phyloP scores from a whole-genome alignment of 371 early-diverging fungal species.

The Mortierella sp. region DNA sequence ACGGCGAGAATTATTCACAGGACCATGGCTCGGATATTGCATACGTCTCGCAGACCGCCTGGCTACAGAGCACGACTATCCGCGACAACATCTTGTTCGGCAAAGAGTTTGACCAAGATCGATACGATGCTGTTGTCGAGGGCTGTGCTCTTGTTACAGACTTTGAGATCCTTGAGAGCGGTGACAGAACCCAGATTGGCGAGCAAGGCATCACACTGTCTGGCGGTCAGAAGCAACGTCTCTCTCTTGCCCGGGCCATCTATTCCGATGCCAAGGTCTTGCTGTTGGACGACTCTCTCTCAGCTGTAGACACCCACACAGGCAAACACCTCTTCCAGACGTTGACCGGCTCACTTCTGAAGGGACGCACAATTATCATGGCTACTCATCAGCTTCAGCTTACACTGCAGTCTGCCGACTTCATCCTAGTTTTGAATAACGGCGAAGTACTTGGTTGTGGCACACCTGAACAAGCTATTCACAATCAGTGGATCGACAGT shows the following conservation, averaged over 20 bases:
- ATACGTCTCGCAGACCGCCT: constrained; percentile 90
- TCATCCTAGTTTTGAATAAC: constrained; percentile 71
- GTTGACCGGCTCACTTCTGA: constrained; percentile 75
- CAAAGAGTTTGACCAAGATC: constrained; percentile 73
- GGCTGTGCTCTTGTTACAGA: constrained; percentile 73
- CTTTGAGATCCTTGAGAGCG: constrained; percentile 77
- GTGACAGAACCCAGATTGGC: constrained; percentile 93
- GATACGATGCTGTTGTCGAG: constrained; percentile 70
- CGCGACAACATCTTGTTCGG: constrained; percentile 96
- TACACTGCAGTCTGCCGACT: constrained; percentile 71
- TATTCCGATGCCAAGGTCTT: constrained; percentile 89
- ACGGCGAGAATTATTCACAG: constrained; percentile 83
- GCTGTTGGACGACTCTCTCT: constrained; percentile 31
- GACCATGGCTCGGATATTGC: constrained; percentile 74
- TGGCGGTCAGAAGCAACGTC: constrained; percentile 83
- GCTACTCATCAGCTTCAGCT: constrained; percentile 90
- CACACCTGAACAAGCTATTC: constrained; percentile 54
- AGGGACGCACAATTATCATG: constrained; percentile 80
- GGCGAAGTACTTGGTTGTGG: constrained; percentile 65
- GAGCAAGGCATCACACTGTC: constrained; percentile 90
- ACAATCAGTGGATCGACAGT: constrained; percentile 61
- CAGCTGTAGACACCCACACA: constrained; percentile 83
- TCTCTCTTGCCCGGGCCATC: constrained; percentile 84
- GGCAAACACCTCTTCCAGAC: constrained; percentile 82
- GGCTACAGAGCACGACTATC: constrained; percentile 92